phyloP scores from a whole-genome alignment of 129 eudicot genomes.

The Artemisia annua region DNA sequence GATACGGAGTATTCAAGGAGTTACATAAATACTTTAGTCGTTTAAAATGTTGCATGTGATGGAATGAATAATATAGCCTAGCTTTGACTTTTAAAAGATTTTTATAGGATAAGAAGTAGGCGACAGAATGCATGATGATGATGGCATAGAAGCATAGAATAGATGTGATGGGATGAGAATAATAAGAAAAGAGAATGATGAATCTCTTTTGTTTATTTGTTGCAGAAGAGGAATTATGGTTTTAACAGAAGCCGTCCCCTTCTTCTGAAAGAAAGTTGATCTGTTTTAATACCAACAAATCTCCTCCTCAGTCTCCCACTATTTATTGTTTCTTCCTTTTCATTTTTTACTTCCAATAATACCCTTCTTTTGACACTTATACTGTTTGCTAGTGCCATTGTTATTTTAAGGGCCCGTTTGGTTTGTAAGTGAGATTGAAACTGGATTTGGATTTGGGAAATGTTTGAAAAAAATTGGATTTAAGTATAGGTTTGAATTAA shows the following conservation, averaged over 20 bases:
- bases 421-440: too few relatives aligned
- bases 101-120: neutral
- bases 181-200: slow-evolving; percentile 7
- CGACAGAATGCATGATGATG: neutral
- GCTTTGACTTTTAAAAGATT: too few relatives aligned
- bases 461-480: too few relatives aligned
- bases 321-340: slow-evolving; percentile 1
- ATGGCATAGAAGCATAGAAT: neutral
- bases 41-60: neutral
- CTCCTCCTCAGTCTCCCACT: neutral
- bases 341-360: neutral
- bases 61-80: neutral
- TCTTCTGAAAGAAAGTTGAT: neutral
- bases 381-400: too few relatives aligned
- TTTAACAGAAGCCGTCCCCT: slow-evolving; percentile 6
- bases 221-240: slow-evolving; percentile 14
- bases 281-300: neutral
- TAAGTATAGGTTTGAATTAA: too few relatives aligned
- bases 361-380: neutral
- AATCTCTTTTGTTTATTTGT: neutral
- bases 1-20: too few relatives aligned
- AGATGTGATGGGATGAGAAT: neutral
- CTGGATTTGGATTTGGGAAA: too few relatives aligned
- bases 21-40: too few relatives aligned
- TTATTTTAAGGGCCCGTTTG: too few relatives aligned